Base-by-base conservation (phyloP, 768 basidiomycete species). In the Boletus subcaerulescens region DNA sequence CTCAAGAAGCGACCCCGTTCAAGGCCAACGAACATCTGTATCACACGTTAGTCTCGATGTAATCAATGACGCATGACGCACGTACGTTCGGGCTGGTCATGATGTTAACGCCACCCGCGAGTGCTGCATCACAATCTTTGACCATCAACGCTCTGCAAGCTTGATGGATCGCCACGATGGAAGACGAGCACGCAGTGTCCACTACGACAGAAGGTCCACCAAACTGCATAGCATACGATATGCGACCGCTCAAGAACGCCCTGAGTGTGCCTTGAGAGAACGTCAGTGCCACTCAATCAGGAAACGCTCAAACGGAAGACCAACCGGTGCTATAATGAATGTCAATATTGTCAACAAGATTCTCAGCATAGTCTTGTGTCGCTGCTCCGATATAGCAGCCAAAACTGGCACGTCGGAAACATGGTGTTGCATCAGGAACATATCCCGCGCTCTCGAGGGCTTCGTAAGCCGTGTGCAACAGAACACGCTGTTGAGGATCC, bases 131-230 rank as follows among this genome's bases (percentile, higher is more conserved):
- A 63, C 88, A 90, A 65, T 91, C 89, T 17, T 76, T 69, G 52
- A 78, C 79, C 68, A 78, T 74, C 31, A 91, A 69, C 0, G 87
- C 83, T 43, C 87, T 82, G 45, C 79, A 83, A 0, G 84, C 89
- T 58, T 85, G 85, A 68, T 90, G 80, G 26, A 90, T 72, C 10
- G 87, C 86, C 14, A 85, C 80, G 32, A 77, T 70, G 5, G 86
- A 86, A 5, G 87, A 86, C 9, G 87, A 90, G 65, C 89, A 90
- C 1, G 87, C 86, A 0, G 88, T 90, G 56, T 91, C 86, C 35
- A 87, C 70, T 1, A 86, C 85, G 17, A 87, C 72, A 0, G 88
- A 89, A 2, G 88, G 87, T 0, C 89, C 89, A 36, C 83, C 75
- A 44, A 87, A 74, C 53, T 80, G 75, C 76, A 89, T 82, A 4